Conservation (phyloP, 805 yeast genomes). For the Saturnispora sanitii region DNA sequence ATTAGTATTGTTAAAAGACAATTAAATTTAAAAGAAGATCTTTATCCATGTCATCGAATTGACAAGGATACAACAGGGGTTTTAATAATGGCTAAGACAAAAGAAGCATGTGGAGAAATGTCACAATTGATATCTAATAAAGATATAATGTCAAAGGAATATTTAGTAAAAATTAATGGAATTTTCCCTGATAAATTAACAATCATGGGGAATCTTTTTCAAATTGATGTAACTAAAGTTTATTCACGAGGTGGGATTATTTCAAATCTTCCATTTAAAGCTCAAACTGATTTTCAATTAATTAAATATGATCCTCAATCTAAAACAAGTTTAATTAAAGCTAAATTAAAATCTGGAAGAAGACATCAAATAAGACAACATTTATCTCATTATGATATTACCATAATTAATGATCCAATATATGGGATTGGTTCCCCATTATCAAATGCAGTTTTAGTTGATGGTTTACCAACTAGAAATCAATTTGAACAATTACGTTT, state of each 20-base stretch:
- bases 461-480: background rate
- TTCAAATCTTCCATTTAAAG: constrained; percentile 10
- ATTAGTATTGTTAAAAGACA: constrained; percentile 33
- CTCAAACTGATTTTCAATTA: constrained; percentile 16
- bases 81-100: constrained; percentile 32
- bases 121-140: constrained; percentile 8
- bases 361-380: constrained; percentile 49
- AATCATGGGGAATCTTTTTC: constrained; percentile 24
- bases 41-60: constrained; percentile 35
- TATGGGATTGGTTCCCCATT: constrained; percentile 18
- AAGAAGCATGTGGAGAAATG: constrained; percentile 2
- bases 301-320: constrained; percentile 20
- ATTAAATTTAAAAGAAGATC: constrained; percentile 3
- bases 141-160: constrained; percentile 26
- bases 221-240: constrained; percentile 19
- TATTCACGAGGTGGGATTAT: constrained; percentile 17
- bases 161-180: constrained; percentile 33
- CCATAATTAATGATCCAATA: constrained; percentile 25
- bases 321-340: constrained; percentile 32
- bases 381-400: constrained; percentile 33
- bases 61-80: constrained; percentile 44
- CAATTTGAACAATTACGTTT: constrained; percentile 6
- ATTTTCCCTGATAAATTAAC: constrained; percentile 29
- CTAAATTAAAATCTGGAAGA: constrained; percentile 38
- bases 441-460: background rate